phyloP scores from a whole-genome alignment of 352 stramenopile genomes.

The Phytophthora hibernalis region DNA sequence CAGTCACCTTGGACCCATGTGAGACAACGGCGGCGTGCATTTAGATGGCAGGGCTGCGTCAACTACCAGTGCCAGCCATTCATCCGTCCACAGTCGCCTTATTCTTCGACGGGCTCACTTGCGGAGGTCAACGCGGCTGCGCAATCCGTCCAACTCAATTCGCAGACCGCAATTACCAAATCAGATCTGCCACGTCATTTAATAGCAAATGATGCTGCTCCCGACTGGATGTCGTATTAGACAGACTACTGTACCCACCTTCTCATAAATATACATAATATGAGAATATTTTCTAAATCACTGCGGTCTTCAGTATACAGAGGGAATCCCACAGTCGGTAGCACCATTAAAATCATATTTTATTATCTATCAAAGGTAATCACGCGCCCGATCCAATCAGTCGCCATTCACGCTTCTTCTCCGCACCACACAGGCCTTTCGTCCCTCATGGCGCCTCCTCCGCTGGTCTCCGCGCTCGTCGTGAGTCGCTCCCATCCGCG shows the following conservation, averaged over 20 bases:
- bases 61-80: slow-evolving; percentile 18
- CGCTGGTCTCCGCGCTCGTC: slow-evolving; percentile 21
- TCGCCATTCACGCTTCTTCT: slow-evolving; percentile 33
- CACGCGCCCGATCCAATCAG: not conserved
- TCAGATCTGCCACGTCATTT: not conserved
- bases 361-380: not conserved
- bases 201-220: no score
- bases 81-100: slow-evolving; percentile 3
- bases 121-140: not conserved
- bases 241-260: not conserved
- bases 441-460: slow-evolving; percentile 3
- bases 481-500: slow-evolving; percentile 30
- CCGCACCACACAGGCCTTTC: not conserved
- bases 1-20: not conserved
- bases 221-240: no score
- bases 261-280: no score
- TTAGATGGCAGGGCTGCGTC: no score
- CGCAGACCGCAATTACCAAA: not conserved
- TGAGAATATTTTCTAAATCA: no score
- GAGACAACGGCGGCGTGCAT: no score
- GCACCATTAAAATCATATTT: slow-evolving; percentile 1
- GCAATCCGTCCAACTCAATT: not conserved
- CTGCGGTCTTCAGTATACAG: no score
- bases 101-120: slow-evolving; percentile 28
- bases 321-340: no score